phyloP scores from a whole-genome alignment of 768 basidiomycete species.

The Suillus americanus region DNA sequence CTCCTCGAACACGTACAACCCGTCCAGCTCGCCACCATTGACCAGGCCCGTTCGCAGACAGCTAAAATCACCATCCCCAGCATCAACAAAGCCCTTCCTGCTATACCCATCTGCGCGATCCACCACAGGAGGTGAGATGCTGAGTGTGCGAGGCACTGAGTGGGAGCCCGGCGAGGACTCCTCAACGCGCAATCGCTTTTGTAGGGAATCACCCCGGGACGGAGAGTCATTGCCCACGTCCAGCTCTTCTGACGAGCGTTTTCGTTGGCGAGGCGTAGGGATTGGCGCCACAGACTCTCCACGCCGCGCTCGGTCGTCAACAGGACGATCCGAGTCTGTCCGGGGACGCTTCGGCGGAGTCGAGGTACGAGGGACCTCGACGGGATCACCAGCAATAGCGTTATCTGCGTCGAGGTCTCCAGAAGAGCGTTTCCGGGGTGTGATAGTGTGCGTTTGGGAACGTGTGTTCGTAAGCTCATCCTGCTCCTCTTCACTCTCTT shows the following conservation, averaged over 20 bases:
- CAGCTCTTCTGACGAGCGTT: constrained; percentile 53
- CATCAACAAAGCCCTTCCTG: constrained; percentile 12
- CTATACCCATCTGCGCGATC: constrained; percentile 7
- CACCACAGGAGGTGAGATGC: constrained; percentile 17
- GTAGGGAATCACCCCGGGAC: constrained; percentile 13
- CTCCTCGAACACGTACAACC: constrained; percentile 31
- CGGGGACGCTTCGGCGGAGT: constrained; percentile 45
- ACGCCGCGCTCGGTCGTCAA: constrained; percentile 1
- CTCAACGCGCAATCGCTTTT: constrained; percentile 31
- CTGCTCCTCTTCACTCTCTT: constrained; percentile 26
- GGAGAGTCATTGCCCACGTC: constrained; percentile 23
- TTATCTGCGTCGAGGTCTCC: constrained; percentile 36
- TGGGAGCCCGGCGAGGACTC: constrained; percentile 3
- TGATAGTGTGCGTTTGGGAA: constrained; percentile 13
- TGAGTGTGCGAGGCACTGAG: constrained; percentile 13
- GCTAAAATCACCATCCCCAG: constrained; percentile 12
- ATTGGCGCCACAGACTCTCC: neutral
- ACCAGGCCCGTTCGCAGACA: constrained; percentile 28
- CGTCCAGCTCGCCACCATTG: constrained; percentile 31
- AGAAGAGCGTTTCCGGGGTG: constrained; percentile 37
- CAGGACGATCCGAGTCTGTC: constrained; percentile 14
- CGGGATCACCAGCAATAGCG: neutral
- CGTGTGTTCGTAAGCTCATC: constrained; percentile 7
- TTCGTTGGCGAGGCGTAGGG: constrained; percentile 33
- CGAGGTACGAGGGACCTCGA: constrained; percentile 14